Evolutionary conservation across 1,284 basidiomycete genomes (phyloP).

Genomic region (Ceratobasidium sp.): DNA sequence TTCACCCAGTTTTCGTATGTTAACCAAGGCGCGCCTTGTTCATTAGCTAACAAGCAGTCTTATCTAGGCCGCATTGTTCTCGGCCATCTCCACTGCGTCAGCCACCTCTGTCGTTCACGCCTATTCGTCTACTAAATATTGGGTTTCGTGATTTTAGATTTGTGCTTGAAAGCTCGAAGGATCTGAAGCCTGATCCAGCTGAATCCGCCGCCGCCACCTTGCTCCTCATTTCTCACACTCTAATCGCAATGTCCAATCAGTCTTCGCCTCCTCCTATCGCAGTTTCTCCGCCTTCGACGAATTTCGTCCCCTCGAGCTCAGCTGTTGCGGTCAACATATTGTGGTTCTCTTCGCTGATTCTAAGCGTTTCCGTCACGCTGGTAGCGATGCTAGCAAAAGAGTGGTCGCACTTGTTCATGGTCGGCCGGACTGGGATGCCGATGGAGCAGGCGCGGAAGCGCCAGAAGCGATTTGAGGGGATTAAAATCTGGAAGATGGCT

Average conservation of each 20-base stretch:
- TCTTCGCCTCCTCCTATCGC: neutral
- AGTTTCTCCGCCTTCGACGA: neutral
- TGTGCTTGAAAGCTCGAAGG: conserved; percentile 1
- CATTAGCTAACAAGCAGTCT: neutral
- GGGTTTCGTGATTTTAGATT: neutral
- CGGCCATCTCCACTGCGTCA: conserved; percentile 13
- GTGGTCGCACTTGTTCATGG: neutral
- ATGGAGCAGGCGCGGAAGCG: conserved; percentile 15
- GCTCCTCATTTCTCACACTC: neutral
- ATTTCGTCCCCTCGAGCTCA: no score
- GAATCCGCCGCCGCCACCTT: neutral
- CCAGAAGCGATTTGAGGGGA: conserved; percentile 3
- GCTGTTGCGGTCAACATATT: neutral
- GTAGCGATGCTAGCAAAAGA: conserved; percentile 4
- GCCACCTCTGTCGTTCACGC: no score
- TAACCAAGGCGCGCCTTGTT: neutral
- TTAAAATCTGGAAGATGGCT: conserved; percentile 8
- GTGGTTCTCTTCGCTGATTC: neutral
- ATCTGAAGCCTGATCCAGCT: conserved; percentile 8
- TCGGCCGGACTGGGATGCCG: neutral
- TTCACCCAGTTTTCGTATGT: neutral
- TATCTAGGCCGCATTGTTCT: conserved; percentile 9
- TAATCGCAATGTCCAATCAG: neutral
- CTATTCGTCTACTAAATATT: neutral
- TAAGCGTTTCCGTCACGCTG: neutral